Base-by-base conservation (phyloP, 2,329 filamentous ascomycete species). In the Orbilia javanica region DNA sequence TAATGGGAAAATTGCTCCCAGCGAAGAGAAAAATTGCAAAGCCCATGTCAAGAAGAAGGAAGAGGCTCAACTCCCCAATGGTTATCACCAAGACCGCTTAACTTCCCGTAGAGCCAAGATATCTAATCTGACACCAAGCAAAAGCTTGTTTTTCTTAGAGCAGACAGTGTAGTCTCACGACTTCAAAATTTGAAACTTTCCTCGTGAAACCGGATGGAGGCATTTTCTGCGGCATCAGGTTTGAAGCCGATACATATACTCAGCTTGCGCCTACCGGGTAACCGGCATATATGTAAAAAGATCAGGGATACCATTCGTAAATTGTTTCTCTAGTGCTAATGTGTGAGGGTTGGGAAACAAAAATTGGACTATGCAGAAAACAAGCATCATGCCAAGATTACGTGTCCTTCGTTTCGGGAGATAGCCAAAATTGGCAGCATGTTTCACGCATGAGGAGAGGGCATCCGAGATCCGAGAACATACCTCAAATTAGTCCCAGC, bases 351-450 rank as follows among this genome's bases (percentile, higher is more conserved):
- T 18, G 31, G 25, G 55, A 42, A 39, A 13, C 15, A 15, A 34
- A 60, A 60, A 13, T 13, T 3, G 10, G 15, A 50, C 22, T 8
- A 50, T 50, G 46, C 42, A 18, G 20, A 8, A 25, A 50, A 25
- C 50, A 29, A 25, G 8, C 11, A 65, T 72, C 55, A 53, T 29
- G 68, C 68, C 68, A 72, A 72, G 68, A 66, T 73, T 73, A 66
- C 62, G 69, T 73, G 69, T 65, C 60, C 62, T 71, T 29, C 69
- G 69, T 73, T 73, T 73, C 62, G 69, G 50, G 50, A 31, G 46
- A 50, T 66, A 39, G 46, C 69, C 55, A 66, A 73, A 73, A 66
- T 64, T 73, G 69, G 69, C 15, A 57, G 50, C 22, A 36, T 39
- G 60, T 73, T 73, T 66, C 36, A 65, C 8, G 57, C 48, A 34